These are phyloP conservation scores for Chalara sp. DNA, from an alignment of 2,329 filamentous ascomycete species.

Conservation along the genomic window DNA sequence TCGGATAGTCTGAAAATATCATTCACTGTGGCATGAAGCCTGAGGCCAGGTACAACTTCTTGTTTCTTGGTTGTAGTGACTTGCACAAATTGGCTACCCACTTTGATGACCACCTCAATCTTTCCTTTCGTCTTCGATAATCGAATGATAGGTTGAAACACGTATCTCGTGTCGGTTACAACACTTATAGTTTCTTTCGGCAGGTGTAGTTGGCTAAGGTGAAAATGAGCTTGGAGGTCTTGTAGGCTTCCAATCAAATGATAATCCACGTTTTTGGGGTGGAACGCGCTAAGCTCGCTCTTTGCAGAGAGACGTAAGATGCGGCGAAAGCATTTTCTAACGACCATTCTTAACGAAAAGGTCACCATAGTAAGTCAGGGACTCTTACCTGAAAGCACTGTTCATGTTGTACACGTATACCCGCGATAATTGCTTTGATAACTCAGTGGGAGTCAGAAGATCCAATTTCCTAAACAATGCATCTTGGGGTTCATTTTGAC, in stretches of 20 bases:
- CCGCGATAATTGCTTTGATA: conserved; percentile 50
- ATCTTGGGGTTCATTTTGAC: conserved; percentile 60
- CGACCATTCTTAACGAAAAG: conserved; percentile 9
- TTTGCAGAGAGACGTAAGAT: conserved; percentile 55
- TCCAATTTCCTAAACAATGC: conserved; percentile 59
- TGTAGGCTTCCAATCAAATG: conserved; percentile 58
- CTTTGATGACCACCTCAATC: conserved; percentile 62
- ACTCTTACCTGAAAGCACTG: conserved; percentile 55
- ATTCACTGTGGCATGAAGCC: conserved; percentile 58
- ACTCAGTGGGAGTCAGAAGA: conserved; percentile 53
- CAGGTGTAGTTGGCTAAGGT: conserved; percentile 58
- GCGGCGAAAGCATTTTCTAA: conserved; percentile 58
- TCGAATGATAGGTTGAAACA: conserved; percentile 58
- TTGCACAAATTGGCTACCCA: conserved; percentile 64
- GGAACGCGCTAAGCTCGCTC: conserved; percentile 53
- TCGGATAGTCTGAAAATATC: conserved; percentile 64
- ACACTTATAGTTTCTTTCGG: conserved; percentile 66
- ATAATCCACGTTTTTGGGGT: conserved; percentile 60
- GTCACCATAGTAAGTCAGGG: background rate
- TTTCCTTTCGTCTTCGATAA: conserved; percentile 65
- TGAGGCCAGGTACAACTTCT: conserved; percentile 56
- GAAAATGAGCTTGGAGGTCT: conserved; percentile 60
- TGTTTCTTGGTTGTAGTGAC: conserved; percentile 64
- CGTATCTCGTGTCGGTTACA: conserved; percentile 57
- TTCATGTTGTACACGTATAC: conserved; percentile 72